Base-by-base conservation (phyloP, 192 early-diverging fungal genomes). In the Cladochytrium replicatum region DNA sequence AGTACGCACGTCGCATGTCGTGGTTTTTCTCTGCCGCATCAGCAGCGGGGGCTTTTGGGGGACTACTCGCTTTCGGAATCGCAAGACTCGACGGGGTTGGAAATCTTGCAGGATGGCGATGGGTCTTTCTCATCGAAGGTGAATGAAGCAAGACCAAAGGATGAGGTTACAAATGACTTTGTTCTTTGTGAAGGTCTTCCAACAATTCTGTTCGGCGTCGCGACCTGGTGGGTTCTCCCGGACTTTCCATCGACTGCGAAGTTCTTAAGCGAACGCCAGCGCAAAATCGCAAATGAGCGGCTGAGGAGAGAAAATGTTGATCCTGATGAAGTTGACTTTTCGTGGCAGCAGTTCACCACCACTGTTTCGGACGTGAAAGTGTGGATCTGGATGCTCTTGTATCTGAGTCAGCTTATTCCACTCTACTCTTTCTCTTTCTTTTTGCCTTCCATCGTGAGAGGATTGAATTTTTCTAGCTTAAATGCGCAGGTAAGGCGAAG, bases 41-140 rank as follows among this genome's bases (percentile, higher is more conserved):
- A 2, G 62, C 85, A 30, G 83, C 87, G 1, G 85, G 85, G 0
- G 83, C 83, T 0, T 74, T 84, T 53, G 78, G 80, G 11, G 83
- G 81, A 28, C 66, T 84, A 0, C 48, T 82, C 34, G 80, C 78
- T 38, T 84, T 80, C 61, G 73, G 71, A 46, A 78, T 83, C 41
- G 56, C 63, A 25, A 54, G 67, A 42, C 71, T 85, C 64, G 59
- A 84, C n/a, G 74, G 72, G 25, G 37, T 58, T 26, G 34, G 37
- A 2, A 68, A 68, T 2, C 53, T 79, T 22, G 68, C 74, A 21
- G 71, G 79, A 1, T 87, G 85, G 85, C 66, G 71, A 34, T 79
- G 69, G 67, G 55, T 85, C 22, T 84, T 87, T 54, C 64, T 87
- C 45, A n/a, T n/a, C n/a, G n/a, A n/a, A n/a, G n/a, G n/a, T n/a